phyloP scores from a whole-genome alignment of 768 basidiomycete genomes.

The Tylopilus subfusipes region DNA sequence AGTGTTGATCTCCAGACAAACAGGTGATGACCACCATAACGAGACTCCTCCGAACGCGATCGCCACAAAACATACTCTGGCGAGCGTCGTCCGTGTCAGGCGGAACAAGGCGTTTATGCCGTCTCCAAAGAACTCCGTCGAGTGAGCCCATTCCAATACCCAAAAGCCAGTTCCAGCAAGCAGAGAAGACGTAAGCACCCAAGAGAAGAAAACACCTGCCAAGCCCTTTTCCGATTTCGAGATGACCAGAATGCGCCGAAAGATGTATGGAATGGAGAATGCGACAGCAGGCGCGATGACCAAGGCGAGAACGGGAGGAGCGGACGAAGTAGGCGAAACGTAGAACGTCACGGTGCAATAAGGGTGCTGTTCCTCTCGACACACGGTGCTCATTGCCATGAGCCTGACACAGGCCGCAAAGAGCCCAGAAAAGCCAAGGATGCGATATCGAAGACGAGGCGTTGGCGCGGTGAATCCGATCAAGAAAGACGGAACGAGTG shows the following conservation, averaged over 20 bases:
- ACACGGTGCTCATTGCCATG: slow-evolving; percentile 82
- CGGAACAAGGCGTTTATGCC: slow-evolving; percentile 47
- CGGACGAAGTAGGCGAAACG: slow-evolving; percentile 62
- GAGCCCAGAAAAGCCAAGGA: slow-evolving; percentile 66
- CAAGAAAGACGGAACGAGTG: slow-evolving; percentile 56
- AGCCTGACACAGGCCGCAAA: slow-evolving; percentile 68
- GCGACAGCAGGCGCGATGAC: slow-evolving; percentile 55
- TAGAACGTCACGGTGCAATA: slow-evolving; percentile 91
- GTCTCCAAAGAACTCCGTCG: slow-evolving; percentile 43
- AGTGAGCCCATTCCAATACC: slow-evolving; percentile 79
- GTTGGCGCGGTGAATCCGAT: slow-evolving; percentile 68
- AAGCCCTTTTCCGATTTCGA: slow-evolving; percentile 75
- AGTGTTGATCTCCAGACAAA: slow-evolving; percentile 66
- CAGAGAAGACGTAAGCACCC: slow-evolving; percentile 56
- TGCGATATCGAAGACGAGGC: slow-evolving; percentile 64
- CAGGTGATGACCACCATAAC: slow-evolving; percentile 70
- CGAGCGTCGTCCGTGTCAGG: slow-evolving; percentile 54
- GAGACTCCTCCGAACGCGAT: slow-evolving; percentile 51
- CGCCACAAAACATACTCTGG: slow-evolving; percentile 51
- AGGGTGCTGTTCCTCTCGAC: slow-evolving; percentile 91
- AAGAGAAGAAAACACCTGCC: slow-evolving; percentile 59
- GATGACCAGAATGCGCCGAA: slow-evolving; percentile 55
- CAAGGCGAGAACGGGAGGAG: slow-evolving; percentile 60
- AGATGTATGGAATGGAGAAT: slow-evolving; percentile 50
- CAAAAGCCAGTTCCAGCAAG: slow-evolving; percentile 64